Evolutionary conservation across 345 rosid genomes (phyloP).

Genomic region (Acer yangbiense): DNA sequence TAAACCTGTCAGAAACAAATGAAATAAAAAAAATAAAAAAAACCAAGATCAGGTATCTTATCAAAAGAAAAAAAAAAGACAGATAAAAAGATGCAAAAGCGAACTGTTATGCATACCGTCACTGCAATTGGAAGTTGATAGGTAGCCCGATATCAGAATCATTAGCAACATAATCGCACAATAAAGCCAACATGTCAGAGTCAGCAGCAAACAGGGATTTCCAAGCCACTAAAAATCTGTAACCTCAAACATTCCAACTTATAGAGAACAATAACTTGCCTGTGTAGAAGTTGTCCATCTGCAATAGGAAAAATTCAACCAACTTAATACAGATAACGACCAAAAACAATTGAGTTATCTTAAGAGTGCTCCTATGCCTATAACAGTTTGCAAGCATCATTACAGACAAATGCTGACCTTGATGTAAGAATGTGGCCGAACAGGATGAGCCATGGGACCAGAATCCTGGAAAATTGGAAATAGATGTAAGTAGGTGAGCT

Average conservation of each 20-base stretch:
- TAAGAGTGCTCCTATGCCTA: background rate
- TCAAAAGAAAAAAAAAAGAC: constrained; percentile 14
- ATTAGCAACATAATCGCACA: constrained; percentile 30
- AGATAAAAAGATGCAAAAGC: background rate
- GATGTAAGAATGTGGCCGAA: constrained; percentile 96
- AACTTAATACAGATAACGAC: constrained; percentile 19
- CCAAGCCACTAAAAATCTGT: constrained; percentile 11
- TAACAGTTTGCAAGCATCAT: background rate
- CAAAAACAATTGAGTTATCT: background rate
- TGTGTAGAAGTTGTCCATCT: constrained; percentile 99
- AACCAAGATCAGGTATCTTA: constrained; percentile 25
- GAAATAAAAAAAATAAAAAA: constrained; percentile 21
- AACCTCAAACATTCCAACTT: constrained; percentile 2
- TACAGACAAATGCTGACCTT: constrained; percentile 52
- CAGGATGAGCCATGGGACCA: constrained; percentile 99
- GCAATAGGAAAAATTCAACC: constrained; percentile 27
- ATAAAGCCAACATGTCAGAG: constrained; percentile 21
- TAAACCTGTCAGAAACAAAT: constrained; percentile 65
- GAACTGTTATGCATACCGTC: constrained; percentile 55
- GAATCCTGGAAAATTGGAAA: constrained; percentile 62
- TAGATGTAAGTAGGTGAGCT: background rate
- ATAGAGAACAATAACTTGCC: constrained; percentile 50
- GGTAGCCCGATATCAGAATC: constrained; percentile 31
- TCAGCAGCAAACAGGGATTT: constrained; percentile 20
- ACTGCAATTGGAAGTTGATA: constrained; percentile 56